Conservation (phyloP, 1,139 yeast species). For the Meyerozyma sp. region DNA sequence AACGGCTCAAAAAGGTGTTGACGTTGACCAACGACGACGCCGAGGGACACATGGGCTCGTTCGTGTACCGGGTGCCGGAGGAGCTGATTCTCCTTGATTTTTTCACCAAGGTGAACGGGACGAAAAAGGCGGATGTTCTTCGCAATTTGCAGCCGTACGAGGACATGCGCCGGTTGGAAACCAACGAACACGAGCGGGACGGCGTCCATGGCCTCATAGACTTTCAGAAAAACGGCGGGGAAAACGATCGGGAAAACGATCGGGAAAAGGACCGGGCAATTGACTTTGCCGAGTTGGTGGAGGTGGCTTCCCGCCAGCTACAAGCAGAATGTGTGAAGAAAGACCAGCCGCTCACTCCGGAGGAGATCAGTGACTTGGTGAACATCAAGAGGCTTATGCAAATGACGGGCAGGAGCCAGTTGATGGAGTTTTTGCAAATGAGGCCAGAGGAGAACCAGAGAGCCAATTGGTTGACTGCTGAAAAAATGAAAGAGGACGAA, state of each 20-base stretch:
- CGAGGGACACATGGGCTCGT: slow-evolving; percentile 23
- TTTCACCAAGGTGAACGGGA: slow-evolving; percentile 39
- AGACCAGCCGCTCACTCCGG: slow-evolving; percentile 7
- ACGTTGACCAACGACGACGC: slow-evolving; percentile 30
- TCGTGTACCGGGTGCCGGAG: slow-evolving; percentile 66
- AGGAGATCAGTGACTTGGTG: slow-evolving; percentile 49
- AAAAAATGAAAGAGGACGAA: too few species aligned
- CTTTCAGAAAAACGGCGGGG: slow-evolving; percentile 7
- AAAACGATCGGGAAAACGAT: too few species aligned
- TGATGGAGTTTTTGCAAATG: background rate
- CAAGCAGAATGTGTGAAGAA: background rate
- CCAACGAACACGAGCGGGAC: slow-evolving; percentile 17
- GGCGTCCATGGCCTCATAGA: slow-evolving; percentile 21
- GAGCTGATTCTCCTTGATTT: slow-evolving; percentile 73
- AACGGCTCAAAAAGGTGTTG: slow-evolving; percentile 29
- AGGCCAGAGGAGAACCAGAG: too few species aligned
- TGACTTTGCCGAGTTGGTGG: slow-evolving; percentile 6
- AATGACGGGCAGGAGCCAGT: background rate
- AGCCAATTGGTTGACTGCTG: too few species aligned
- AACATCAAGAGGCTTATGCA: slow-evolving; percentile 37
- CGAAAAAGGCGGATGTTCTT: slow-evolving; percentile 22
- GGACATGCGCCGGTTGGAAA: slow-evolving; percentile 14
- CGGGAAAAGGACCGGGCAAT: slow-evolving; percentile 24
- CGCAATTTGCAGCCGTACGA: slow-evolving; percentile 21
- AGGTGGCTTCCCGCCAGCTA: background rate